Percentiles rank a stretch among this genome's conserved stretches.
phyloP scores from a whole-genome alignment of 1,139 yeast genomes.

The Wickerhamomyces sp. region DNA sequence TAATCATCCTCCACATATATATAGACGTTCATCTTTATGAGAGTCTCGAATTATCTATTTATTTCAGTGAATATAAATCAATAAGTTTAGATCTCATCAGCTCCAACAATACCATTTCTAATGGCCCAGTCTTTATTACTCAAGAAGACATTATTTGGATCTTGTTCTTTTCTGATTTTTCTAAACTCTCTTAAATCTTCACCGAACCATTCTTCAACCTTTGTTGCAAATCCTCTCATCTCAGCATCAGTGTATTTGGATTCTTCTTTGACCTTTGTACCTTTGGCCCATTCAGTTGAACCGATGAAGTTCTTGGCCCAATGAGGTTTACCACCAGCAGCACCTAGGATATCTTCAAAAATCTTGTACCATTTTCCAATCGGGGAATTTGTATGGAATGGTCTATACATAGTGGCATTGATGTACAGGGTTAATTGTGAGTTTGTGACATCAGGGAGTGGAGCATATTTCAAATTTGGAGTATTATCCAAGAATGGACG shows the following conservation, averaged over 20 bases:
- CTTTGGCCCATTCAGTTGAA: conserved; percentile 36
- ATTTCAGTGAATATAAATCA: too few relatives aligned
- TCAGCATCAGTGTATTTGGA: conserved; percentile 50
- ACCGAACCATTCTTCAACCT: conserved; percentile 78
- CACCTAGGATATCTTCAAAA: conserved; percentile 75
- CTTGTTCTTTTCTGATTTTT: conserved; percentile 56
- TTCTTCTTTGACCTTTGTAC: conserved; percentile 26
- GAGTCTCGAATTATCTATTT: too few relatives aligned
- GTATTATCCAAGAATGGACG: conserved; percentile 81
- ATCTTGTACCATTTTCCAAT: conserved; percentile 75
- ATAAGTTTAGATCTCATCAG: conserved; percentile 1
- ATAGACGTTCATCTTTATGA: too few relatives aligned
- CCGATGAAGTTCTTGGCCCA: conserved; percentile 99
- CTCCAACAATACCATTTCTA: conserved; percentile 64
- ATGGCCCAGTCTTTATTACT: conserved; percentile 75
- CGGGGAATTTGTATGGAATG: conserved; percentile 71
- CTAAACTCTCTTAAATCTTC: conserved; percentile 58
- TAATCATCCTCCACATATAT: too few relatives aligned
- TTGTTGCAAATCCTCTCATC: conserved; percentile 74
- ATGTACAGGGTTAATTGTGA: conserved; percentile 80
- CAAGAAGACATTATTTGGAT: conserved; percentile 78
- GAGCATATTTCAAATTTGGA: conserved; percentile 57
- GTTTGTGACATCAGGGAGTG: conserved; percentile 53
- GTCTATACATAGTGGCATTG: conserved; percentile 95
- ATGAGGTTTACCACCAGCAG: conserved; percentile 90